Evolutionary conservation across 495 filamentous ascomycete species (phyloP).

Genomic region (Rostrohypoxylon terebratum): DNA sequence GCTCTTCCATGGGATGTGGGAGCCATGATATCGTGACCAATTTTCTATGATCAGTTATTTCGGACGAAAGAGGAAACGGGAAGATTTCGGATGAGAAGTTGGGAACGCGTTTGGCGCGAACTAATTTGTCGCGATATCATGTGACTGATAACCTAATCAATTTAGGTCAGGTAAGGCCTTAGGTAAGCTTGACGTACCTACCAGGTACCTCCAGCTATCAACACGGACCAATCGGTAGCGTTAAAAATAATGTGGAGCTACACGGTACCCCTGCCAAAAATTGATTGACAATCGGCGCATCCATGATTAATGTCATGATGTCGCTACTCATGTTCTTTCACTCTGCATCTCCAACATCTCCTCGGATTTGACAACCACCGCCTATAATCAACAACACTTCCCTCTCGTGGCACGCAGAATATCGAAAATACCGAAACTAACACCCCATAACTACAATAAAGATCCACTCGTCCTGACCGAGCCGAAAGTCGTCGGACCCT

Average conservation of each 20-base stretch:
- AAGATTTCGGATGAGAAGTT: conserved; percentile 22
- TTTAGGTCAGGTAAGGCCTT: too few species aligned
- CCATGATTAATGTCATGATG: conserved; percentile 12
- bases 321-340: not conserved
- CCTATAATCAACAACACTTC: not conserved
- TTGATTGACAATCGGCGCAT: conserved; percentile 3
- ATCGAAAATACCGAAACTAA: not conserved
- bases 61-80: conserved; percentile 6
- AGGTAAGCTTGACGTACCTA: too few species aligned
- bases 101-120: conserved; percentile 37
- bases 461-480: not conserved
- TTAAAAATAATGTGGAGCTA: not conserved
- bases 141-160: conserved; percentile 25
- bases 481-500: not conserved
- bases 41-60: not conserved
- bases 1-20: conserved; percentile 50
- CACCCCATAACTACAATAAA: not conserved
- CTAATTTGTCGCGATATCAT: conserved; percentile 38
- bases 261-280: conserved; percentile 7
- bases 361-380: not conserved
- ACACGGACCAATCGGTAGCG: not conserved
- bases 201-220: too few species aligned
- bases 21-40: conserved; percentile 50
- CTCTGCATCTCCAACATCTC: not conserved
- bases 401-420: not conserved